A percentile compares a stretch with the other conserved stretches of the same genome.
Evolutionary conservation across 108 stramenopile species (phyloP).

Genomic region (Phaeodactylum tricornutum): DNA sequence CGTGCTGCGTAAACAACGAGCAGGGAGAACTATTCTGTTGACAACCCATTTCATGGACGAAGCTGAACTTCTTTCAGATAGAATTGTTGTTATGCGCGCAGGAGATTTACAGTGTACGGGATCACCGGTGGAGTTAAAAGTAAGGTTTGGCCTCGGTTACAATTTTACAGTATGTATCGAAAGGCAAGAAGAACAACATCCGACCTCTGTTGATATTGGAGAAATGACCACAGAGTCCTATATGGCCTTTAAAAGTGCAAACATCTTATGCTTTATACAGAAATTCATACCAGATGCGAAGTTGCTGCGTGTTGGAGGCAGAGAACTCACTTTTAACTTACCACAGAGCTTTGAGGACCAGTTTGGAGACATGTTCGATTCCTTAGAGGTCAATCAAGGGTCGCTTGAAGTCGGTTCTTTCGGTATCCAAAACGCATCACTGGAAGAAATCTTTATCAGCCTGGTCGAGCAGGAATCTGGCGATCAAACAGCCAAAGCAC

Average conservation of each 20-base stretch:
- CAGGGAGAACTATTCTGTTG: conserved; percentile 11
- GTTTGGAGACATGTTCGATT: conserved; percentile 9
- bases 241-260: not conserved
- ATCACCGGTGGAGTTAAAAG: conserved; percentile 45
- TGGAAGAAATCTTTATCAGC: conserved; percentile 35
- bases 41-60: conserved; percentile 82
- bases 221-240: not conserved
- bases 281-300: not conserved
- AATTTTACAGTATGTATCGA: conserved; percentile 6
- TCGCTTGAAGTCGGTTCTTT: conserved; percentile 12
- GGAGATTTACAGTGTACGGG: conserved; percentile 78
- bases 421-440: conserved; percentile 24
- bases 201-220: not conserved
- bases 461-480: conserved; percentile 8
- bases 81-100: conserved; percentile 80
- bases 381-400: conserved; percentile 1
- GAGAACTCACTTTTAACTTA: conserved; percentile 12
- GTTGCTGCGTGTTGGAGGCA: conserved; percentile 4
- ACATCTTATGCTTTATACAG: not conserved
- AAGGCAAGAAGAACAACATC: not conserved
- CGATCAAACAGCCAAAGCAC: not conserved
- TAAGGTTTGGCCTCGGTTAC: conserved; percentile 40
- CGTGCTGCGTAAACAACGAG: conserved; percentile 5
- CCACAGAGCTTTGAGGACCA: conserved; percentile 6
- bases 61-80: conserved; percentile 81